Percentiles rank a stretch among this genome's conserved stretches.
Conservation (phyloP, 176 grass and related monocot species). For the Triticum urartu region DNA sequence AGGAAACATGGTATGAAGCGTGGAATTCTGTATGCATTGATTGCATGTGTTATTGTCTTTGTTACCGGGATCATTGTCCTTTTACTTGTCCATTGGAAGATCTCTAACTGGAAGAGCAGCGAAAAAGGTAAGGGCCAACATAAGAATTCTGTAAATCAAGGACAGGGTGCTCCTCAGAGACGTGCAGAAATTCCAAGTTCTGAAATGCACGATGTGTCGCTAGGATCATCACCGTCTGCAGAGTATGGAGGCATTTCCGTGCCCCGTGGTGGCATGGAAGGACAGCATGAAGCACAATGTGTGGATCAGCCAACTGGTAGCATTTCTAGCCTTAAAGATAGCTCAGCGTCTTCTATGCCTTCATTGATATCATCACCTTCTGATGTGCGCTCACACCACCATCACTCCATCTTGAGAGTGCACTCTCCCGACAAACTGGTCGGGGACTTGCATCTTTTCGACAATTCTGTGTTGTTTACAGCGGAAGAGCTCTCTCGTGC, state of each 20-base stretch:
- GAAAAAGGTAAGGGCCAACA: slow-evolving; percentile 36
- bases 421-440: slow-evolving; percentile 83
- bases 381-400: slow-evolving; percentile 18
- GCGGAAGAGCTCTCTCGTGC: slow-evolving; percentile 81
- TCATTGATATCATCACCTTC: slow-evolving; percentile 39
- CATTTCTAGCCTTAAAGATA: slow-evolving; percentile 31
- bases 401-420: slow-evolving; percentile 59
- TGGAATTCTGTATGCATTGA: slow-evolving; percentile 58
- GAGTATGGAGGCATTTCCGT: slow-evolving; percentile 26
- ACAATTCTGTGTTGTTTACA: slow-evolving; percentile 58
- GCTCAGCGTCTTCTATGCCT: slow-evolving; percentile 29
- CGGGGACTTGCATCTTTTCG: slow-evolving; percentile 81
- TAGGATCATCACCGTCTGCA: slow-evolving; percentile 38
- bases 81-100: slow-evolving; percentile 69
- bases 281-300: slow-evolving; percentile 28
- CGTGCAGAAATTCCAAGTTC: slow-evolving; percentile 39
- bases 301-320: slow-evolving; percentile 34
- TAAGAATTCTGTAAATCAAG: slow-evolving; percentile 28
- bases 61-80: slow-evolving; percentile 68
- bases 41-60: slow-evolving; percentile 57
- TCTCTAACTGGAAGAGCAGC: slow-evolving; percentile 47
- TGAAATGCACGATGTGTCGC: slow-evolving; percentile 32
- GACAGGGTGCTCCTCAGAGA: slow-evolving; percentile 38
- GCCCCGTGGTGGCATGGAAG: slow-evolving; percentile 30
- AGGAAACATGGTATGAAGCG: slow-evolving; percentile 54